Conservation (phyloP, 805 yeast species). For the Cyberlindnera euphorbiae region DNA sequence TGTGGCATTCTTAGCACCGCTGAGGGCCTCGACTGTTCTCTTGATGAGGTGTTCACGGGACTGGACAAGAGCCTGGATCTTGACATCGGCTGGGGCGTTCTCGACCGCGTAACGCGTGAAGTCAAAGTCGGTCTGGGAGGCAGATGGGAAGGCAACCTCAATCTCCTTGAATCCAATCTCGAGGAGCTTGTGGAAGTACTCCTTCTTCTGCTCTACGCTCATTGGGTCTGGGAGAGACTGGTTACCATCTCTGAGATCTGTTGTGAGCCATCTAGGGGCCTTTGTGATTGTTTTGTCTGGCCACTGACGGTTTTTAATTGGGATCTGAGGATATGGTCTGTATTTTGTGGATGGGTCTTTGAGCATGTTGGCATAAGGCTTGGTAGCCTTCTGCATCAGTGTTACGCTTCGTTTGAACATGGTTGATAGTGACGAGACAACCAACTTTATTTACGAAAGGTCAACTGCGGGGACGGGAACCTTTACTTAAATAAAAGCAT, state of each 20-base stretch:
- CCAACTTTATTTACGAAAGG: no score
- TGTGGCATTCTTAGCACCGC: slow-evolving; percentile 69
- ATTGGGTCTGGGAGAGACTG: slow-evolving; percentile 81
- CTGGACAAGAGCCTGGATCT: slow-evolving; percentile 69
- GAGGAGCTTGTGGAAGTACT: slow-evolving; percentile 64
- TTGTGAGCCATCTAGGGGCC: slow-evolving; percentile 78
- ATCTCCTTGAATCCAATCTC: slow-evolving; percentile 78
- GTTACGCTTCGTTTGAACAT: slow-evolving; percentile 24
- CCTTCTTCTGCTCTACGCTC: slow-evolving; percentile 70
- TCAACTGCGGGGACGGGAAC: no score
- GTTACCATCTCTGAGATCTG: slow-evolving; percentile 78
- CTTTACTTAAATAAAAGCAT: no score
- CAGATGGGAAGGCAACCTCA: slow-evolving; percentile 78
- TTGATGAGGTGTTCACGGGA: slow-evolving; percentile 71
- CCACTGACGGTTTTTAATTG: slow-evolving; percentile 64
- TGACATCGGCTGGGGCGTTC: slow-evolving; percentile 71
- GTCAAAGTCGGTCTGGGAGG: slow-evolving; percentile 79
- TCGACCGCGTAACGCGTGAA: slow-evolving; percentile 77
- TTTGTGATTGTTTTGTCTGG: slow-evolving; percentile 60
- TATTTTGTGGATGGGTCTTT: slow-evolving; percentile 66
- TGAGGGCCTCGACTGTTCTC: slow-evolving; percentile 68
- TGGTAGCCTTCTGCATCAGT: slow-evolving; percentile 24
- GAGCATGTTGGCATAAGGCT: slow-evolving; percentile 49
- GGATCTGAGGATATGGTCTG: slow-evolving; percentile 47
- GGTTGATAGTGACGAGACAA: no score